Evolutionary conservation across 140 eudicot genomes (phyloP), one percentile per base, ranked within the genome.

Genomic region (Flaveria floridana): DNA sequence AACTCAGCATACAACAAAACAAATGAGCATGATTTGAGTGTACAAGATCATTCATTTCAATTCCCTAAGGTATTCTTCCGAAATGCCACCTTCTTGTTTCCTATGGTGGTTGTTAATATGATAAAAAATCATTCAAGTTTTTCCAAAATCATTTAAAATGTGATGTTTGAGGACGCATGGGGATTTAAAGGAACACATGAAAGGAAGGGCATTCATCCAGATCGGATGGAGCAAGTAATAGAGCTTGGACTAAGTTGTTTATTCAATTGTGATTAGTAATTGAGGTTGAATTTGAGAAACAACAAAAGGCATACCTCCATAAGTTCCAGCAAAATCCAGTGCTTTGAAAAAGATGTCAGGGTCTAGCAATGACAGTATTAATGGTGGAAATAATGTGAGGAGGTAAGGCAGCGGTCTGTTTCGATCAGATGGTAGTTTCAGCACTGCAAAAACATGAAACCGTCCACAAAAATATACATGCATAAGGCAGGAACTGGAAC

Each of bases 301-400:
- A 42, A 16, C 15, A 63, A 57, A 37, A 67, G 42, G 61, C 57
- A 37, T 85, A 95, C 99, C 97, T 87, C 99, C 99, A 70, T 95
- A 95, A 13, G 99, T 95, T 82, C 99, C 99, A 65, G 97, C 99
- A 80, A 95, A 91, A 89, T 95, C 99, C 84, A 95, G 74, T 12
- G 99, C 96, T 81, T 91, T 91, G 88, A 95, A 95, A 84, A 95
- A 95, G 68, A 95, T 83, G 56, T 95, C 97, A 3, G 99, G 99
- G 84, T 95, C 95, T 47, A 91, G 78, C 85, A 85, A 73, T 20
- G 99, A 85, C 34, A 95, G 68, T 25, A 91, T 47, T 68, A 95
- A 70, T 64, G 99, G 99, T 47, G 97, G 99, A 68, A 86, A 41
- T 89, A 88, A 75, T 6, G 99, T 87, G 1, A 91, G 96, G 7